Percentiles rank a stretch among this genome's conserved stretches.
Conservation (phyloP, 2,329 filamentous ascomycete species). For the Beauveria bassiana region DNA sequence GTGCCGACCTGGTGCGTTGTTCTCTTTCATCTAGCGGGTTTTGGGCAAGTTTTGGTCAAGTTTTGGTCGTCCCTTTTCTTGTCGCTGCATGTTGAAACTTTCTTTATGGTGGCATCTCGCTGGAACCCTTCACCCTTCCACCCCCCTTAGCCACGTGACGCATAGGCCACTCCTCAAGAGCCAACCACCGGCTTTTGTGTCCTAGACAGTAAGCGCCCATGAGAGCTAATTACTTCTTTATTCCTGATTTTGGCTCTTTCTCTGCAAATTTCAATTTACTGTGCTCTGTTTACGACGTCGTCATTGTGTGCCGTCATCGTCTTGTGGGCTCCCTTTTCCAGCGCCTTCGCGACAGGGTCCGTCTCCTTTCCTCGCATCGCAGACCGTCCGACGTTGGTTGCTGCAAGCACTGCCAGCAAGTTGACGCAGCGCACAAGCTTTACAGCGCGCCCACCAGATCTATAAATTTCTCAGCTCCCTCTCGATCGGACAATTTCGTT, state of each 20-base stretch:
- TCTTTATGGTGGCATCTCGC: background rate
- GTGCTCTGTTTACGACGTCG: background rate
- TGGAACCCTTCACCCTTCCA: background rate
- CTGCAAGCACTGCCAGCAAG: background rate
- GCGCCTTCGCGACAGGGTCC: background rate
- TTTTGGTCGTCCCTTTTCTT: background rate
- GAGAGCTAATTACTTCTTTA: background rate
- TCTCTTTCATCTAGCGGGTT: background rate
- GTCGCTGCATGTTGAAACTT: background rate
- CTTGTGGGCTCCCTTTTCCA: background rate
- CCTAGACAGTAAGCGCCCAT: background rate
- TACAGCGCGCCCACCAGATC: background rate
- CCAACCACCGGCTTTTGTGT: constrained; percentile 11
- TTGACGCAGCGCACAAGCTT: background rate
- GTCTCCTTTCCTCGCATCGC: background rate
- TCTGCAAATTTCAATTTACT: background rate
- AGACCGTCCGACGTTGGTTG: background rate
- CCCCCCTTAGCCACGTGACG: constrained; percentile 8
- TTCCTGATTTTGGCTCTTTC: background rate
- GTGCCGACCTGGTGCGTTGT: background rate
- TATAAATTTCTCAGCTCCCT: background rate
- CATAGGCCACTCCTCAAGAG: background rate
- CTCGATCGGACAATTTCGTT: background rate
- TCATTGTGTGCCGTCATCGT: background rate
- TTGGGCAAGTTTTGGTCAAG: background rate